Evolutionary conservation across 179 eudicot genomes (phyloP), one percentile per base, ranked within the genome.

Genomic region (Silene coronaria): DNA sequence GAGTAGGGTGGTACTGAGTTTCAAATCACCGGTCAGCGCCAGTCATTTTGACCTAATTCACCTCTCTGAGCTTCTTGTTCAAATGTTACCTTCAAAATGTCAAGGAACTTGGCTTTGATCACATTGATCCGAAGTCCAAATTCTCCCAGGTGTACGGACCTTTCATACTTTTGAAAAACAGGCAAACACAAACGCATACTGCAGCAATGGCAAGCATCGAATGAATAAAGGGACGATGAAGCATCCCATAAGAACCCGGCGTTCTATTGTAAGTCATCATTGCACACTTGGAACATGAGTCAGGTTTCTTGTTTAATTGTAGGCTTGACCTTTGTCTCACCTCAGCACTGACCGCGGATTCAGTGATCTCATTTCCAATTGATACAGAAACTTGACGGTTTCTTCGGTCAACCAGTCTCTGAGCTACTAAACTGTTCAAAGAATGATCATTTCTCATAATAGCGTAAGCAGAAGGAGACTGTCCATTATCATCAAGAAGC

Each of bases 181-280:
- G 71, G 81, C 95, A 88, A 65, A 91, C 97, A 71, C 97, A 91
- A 11, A 87, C 97, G 78, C 97, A 91, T 22, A 91, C 95, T 55
- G 95, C 91, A 3, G 92, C 97, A 70, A 91, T 81, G 32, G 89
- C 87, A 28, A 90, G 92, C 88, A 91, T 85, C 8, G 97, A 90
- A 59, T 90, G 92, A 34, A 88, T 82, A 75, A 83, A 87, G 8
- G 95, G 91, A 10, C 87, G 89, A 60, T 90, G 89, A 70, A 88
- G 90, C 73, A 91, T 80, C 51, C 86, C 84, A 32, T 77, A 85
- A 10, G 92, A 82, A 51, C 88, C 83, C 27, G 76, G 79, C 81
- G 83, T 76, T 71, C 80, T 84, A 76, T 82, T 74, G 68, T 72
- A 80, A 75, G 80, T 81, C 81, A 82, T 83, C 60, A 53, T 67